Conservation (phyloP, 164 flowering plant species). For the Cinnamomum chago region DNA sequence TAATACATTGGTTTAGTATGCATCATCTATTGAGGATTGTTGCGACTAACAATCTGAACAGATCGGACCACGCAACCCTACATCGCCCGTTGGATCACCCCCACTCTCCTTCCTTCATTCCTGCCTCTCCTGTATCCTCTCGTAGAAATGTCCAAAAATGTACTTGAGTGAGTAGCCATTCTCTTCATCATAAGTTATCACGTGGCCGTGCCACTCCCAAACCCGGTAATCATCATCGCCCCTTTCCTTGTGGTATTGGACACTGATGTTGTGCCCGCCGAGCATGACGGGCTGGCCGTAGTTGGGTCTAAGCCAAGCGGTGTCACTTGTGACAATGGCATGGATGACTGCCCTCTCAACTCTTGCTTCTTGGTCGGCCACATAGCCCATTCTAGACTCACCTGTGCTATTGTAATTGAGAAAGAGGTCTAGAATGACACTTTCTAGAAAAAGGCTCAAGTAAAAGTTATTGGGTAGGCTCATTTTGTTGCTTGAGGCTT, state of each 20-base stretch:
- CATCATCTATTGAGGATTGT: no score
- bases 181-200: slow-evolving; percentile 84
- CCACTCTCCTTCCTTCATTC: no score
- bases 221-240: slow-evolving; percentile 72
- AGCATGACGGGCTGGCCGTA: slow-evolving; percentile 86
- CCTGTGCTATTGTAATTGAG: no score
- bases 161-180: slow-evolving; percentile 81
- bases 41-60: no score
- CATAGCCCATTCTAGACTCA: no score
- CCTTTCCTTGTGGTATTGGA: slow-evolving; percentile 62
- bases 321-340: slow-evolving; percentile 46
- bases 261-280: slow-evolving; percentile 79
- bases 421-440: no score
- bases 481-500: no score
- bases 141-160: slow-evolving; percentile 93
- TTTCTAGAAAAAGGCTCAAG: no score
- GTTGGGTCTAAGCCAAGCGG: slow-evolving; percentile 69
- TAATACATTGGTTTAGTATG: no score
- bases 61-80: slow-evolving; percentile 1
- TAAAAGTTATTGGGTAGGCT: no score
- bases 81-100: not conserved
- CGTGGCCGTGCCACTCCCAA: slow-evolving; percentile 99
- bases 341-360: slow-evolving; percentile 41
- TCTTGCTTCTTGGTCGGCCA: no score
- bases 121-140: slow-evolving; percentile 26